Percentiles rank a stretch among this genome's conserved stretches.
phyloP scores from a whole-genome alignment of 2,329 filamentous ascomycete species.

The Aspergillus puulaauensis region DNA sequence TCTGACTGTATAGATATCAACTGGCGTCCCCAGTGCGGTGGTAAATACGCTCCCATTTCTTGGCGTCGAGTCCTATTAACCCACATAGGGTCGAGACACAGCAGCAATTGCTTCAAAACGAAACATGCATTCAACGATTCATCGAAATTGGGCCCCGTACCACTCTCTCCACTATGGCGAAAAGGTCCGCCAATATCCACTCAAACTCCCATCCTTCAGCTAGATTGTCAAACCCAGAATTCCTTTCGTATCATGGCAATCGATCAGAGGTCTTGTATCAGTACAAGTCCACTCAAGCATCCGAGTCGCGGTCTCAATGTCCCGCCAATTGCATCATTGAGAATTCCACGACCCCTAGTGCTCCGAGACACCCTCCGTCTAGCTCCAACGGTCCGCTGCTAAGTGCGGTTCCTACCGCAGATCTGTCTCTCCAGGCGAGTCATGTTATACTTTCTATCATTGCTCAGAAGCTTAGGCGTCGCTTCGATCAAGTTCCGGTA shows the following conservation, averaged over 20 bases:
- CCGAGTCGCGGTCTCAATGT: neutral
- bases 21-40: conserved; percentile 27
- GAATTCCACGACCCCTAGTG: neutral
- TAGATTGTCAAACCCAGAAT: conserved; percentile 20
- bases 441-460: conserved; percentile 17
- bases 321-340: neutral
- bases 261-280: conserved; percentile 14
- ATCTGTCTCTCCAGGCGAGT: conserved; percentile 9
- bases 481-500: conserved; percentile 17
- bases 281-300: neutral
- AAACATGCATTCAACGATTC: conserved; percentile 28
- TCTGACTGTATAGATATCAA: conserved; percentile 24
- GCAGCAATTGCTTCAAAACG: conserved; percentile 28
- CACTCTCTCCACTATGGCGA: conserved; percentile 40
- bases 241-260: conserved; percentile 24
- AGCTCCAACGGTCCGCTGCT: neutral
- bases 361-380: neutral
- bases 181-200: conserved; percentile 31
- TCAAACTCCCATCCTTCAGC: conserved; percentile 21
- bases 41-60: conserved; percentile 3
- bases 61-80: neutral
- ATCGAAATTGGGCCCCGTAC: conserved; percentile 42
- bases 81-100: conserved; percentile 41
- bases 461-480: conserved; percentile 18
- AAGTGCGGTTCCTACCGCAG: neutral